A percentile compares a stretch with the other conserved stretches of the same genome.
These are phyloP conservation scores for Amesomyces nigricolor DNA, from an alignment of 2,329 filamentous ascomycete genomes.

Conservation along the genomic window DNA sequence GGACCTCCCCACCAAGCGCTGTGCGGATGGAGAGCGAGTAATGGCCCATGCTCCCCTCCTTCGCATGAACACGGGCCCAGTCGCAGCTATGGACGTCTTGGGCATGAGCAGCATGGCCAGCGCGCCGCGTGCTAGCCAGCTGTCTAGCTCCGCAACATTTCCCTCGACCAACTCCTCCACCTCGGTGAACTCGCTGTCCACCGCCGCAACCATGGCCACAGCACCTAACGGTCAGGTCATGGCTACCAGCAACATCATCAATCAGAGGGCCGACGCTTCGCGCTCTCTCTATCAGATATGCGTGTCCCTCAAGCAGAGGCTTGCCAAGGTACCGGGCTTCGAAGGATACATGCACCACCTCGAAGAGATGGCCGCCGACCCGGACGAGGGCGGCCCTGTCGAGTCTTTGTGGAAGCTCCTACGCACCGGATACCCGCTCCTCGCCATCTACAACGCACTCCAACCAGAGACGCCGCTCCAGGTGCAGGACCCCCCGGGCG, in stretches of 20 bases:
- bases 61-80: slow-evolving; percentile 54
- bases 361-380: slow-evolving; percentile 57
- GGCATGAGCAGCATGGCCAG: slow-evolving; percentile 47
- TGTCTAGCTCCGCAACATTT: slow-evolving; percentile 55
- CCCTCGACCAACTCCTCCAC: slow-evolving; percentile 49
- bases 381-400: slow-evolving; percentile 67
- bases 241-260: slow-evolving; percentile 91
- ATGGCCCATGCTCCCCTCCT: slow-evolving; percentile 57
- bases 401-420: slow-evolving; percentile 87
- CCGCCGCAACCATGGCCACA: slow-evolving; percentile 38
- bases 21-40: slow-evolving; percentile 40
- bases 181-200: slow-evolving; percentile 46
- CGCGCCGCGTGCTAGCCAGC: slow-evolving; percentile 53
- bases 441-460: slow-evolving; percentile 84
- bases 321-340: slow-evolving; percentile 80
- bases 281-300: slow-evolving; percentile 94
- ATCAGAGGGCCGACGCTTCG: slow-evolving; percentile 87
- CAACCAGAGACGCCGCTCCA: slow-evolving; percentile 63
- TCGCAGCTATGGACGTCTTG: slow-evolving; percentile 43
- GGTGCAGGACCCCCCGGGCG: slow-evolving; percentile 55
- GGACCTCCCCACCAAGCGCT: slow-evolving; percentile 10
- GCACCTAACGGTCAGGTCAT: slow-evolving; percentile 54
- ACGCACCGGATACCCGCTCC: slow-evolving; percentile 73
- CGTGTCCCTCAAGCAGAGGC: slow-evolving; percentile 71
- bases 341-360: slow-evolving; percentile 68